These are phyloP conservation scores for Cladosporium austrohemisphaericum DNA, from an alignment of 2,329 filamentous ascomycete species.

Conservation along the genomic window DNA sequence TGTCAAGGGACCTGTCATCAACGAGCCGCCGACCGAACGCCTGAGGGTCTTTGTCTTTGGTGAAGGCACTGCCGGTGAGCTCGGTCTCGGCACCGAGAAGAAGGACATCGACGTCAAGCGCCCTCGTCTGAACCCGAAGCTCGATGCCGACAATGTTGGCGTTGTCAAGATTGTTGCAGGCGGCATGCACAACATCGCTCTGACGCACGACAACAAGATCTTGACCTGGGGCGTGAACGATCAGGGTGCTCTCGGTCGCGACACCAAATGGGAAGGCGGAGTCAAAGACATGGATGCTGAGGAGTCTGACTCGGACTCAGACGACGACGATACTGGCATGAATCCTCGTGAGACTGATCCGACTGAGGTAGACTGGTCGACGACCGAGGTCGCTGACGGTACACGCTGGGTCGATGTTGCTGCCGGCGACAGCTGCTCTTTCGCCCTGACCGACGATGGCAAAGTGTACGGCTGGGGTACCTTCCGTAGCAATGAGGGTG, in stretches of 20 bases:
- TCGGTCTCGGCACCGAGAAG: slow-evolving; percentile 68
- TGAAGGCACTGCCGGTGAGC: slow-evolving; percentile 74
- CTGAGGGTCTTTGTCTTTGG: slow-evolving; percentile 79
- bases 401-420: slow-evolving; percentile 65
- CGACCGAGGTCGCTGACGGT: slow-evolving; percentile 46
- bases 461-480: slow-evolving; percentile 81
- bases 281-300: slow-evolving; percentile 52
- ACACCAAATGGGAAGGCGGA: slow-evolving; percentile 66
- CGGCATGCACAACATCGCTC: slow-evolving; percentile 74
- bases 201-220: slow-evolving; percentile 77
- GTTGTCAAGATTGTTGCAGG: slow-evolving; percentile 74
- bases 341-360: slow-evolving; percentile 72
- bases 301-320: slow-evolving; percentile 52
- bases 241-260: slow-evolving; percentile 72
- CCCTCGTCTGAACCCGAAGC: slow-evolving; percentile 63
- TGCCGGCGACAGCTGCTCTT: slow-evolving; percentile 71
- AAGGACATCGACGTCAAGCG: slow-evolving; percentile 69
- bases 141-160: slow-evolving; percentile 55
- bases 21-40: slow-evolving; percentile 58
- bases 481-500: slow-evolving; percentile 67
- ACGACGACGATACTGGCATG: slow-evolving; percentile 59
- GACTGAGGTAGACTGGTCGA: slow-evolving; percentile 33
- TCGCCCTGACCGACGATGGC: slow-evolving; percentile 71
- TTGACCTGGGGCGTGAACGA: slow-evolving; percentile 87
- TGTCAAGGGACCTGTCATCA: slow-evolving; percentile 49